A percentile compares a stretch with the other conserved stretches of the same genome.
These are phyloP conservation scores for Podospora appendiculata DNA, from an alignment of 495 filamentous ascomycete species.

Conservation along the genomic window DNA sequence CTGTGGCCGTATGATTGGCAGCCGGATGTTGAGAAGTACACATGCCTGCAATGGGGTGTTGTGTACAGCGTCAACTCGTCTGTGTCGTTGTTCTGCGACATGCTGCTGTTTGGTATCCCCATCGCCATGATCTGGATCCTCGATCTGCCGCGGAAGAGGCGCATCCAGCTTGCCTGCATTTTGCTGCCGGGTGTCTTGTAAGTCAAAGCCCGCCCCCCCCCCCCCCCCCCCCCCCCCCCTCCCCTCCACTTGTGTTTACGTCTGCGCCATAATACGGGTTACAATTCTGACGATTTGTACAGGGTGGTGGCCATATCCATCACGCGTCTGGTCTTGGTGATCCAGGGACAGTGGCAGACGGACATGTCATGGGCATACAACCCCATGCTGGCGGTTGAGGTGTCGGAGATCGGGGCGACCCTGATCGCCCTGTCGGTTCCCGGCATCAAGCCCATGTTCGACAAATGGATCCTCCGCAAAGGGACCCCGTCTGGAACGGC, in stretches of 20 bases:
- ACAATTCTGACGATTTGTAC: background rate
- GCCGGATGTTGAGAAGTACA: constrained; percentile 19
- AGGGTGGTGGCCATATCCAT: constrained; percentile 38
- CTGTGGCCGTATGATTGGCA: constrained; percentile 41
- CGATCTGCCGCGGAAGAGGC: constrained; percentile 25
- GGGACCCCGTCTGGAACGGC: background rate
- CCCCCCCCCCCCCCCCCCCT: too few species aligned
- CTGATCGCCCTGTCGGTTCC: constrained; percentile 39
- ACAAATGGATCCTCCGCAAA: constrained; percentile 8
- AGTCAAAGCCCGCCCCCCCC: constrained; percentile 10
- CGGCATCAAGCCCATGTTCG: constrained; percentile 36
- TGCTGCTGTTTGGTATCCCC: constrained; percentile 38
- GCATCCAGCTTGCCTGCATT: constrained; percentile 31
- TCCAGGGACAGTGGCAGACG: constrained; percentile 28
- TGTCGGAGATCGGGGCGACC: constrained; percentile 35
- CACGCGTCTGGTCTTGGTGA: constrained; percentile 35
- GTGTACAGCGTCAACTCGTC: constrained; percentile 39
- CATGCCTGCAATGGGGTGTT: constrained; percentile 34
- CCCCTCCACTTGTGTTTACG: background rate
- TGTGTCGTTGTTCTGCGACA: constrained; percentile 33
- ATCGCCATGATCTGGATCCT: constrained; percentile 31
- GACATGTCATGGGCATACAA: constrained; percentile 40
- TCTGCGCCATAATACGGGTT: background rate
- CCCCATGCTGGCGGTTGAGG: constrained; percentile 37
- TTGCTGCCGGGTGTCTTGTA: constrained; percentile 40